These are phyloP conservation scores for Aspergillus calidoustus DNA, from an alignment of 2,329 filamentous ascomycete species.

Conservation along the genomic window DNA sequence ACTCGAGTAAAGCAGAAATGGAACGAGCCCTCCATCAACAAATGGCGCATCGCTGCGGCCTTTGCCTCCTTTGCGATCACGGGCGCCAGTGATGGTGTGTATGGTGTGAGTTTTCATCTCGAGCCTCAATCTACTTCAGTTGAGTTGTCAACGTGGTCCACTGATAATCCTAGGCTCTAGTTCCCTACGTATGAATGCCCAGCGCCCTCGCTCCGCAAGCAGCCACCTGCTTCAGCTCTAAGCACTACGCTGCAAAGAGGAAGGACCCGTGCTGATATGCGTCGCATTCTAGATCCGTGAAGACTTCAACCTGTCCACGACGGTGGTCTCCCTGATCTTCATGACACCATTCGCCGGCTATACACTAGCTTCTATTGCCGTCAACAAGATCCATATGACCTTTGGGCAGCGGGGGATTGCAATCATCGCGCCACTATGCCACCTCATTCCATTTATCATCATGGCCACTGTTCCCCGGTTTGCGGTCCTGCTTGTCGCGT, in stretches of 20 bases:
- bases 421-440: constrained; percentile 55
- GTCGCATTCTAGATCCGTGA: constrained; percentile 10
- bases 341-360: constrained; percentile 55
- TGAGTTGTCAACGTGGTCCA: constrained; percentile 15
- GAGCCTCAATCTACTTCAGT: constrained; percentile 14
- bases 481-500: constrained; percentile 39
- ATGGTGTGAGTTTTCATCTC: constrained; percentile 50
- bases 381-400: constrained; percentile 48
- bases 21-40: constrained; percentile 24
- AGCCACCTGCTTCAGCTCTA: neutral
- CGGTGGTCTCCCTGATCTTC: constrained; percentile 55
- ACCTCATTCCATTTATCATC: constrained; percentile 36
- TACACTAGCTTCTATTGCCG: constrained; percentile 50
- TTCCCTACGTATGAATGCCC: constrained; percentile 49
- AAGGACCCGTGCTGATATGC: neutral
- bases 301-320: constrained; percentile 23
- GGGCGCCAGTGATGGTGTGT: constrained; percentile 61
- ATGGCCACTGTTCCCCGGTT: constrained; percentile 41
- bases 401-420: constrained; percentile 74
- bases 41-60: constrained; percentile 32
- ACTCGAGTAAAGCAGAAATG: constrained; percentile 24
- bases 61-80: constrained; percentile 62
- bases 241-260: neutral
- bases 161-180: constrained; percentile 43
- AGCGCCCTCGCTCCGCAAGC: neutral